Evolutionary conservation across 164 flowering plant species (phyloP).

Genomic region (Nymphaea colorata): DNA sequence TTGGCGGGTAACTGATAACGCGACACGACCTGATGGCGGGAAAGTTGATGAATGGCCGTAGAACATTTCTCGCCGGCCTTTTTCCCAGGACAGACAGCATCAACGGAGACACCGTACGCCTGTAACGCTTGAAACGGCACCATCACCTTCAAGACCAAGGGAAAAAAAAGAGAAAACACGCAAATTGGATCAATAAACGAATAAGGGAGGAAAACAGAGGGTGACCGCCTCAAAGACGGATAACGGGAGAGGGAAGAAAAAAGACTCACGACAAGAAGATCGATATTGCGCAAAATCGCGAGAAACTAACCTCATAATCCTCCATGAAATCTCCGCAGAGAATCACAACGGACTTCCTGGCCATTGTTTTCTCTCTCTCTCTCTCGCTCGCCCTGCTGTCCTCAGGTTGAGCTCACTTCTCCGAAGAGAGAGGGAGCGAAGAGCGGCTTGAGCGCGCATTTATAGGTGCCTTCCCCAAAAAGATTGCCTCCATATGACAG

Average conservation of each 20-base stretch:
- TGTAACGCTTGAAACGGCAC: slow-evolving; percentile 89
- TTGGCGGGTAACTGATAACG: no score
- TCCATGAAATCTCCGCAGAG: slow-evolving; percentile 92
- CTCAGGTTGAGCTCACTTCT: no score
- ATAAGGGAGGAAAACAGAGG: not conserved
- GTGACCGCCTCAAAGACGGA: not conserved
- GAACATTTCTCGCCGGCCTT: slow-evolving; percentile 80
- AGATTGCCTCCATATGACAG: no score
- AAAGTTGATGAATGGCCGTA: slow-evolving; percentile 56
- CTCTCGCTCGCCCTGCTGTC: not conserved
- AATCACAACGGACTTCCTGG: slow-evolving; percentile 44
- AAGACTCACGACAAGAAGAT: not conserved
- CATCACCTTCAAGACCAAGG: slow-evolving; percentile 51
- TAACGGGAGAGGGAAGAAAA: not conserved
- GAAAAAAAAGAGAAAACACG: not conserved
- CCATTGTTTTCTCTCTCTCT: not conserved
- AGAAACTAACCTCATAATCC: slow-evolving; percentile 62
- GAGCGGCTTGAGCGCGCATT: no score
- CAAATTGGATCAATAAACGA: not conserved
- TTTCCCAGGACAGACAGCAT: slow-evolving; percentile 92
- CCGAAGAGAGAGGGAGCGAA: no score
- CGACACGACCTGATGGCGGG: slow-evolving; percentile 8
- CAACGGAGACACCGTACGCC: slow-evolving; percentile 74
- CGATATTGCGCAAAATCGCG: not conserved
- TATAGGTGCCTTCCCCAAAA: no score